A percentile compares a stretch with the other conserved stretches of the same genome.
phyloP scores from a whole-genome alignment of 176 grass and related monocot species.

The Zoysia japonica region DNA sequence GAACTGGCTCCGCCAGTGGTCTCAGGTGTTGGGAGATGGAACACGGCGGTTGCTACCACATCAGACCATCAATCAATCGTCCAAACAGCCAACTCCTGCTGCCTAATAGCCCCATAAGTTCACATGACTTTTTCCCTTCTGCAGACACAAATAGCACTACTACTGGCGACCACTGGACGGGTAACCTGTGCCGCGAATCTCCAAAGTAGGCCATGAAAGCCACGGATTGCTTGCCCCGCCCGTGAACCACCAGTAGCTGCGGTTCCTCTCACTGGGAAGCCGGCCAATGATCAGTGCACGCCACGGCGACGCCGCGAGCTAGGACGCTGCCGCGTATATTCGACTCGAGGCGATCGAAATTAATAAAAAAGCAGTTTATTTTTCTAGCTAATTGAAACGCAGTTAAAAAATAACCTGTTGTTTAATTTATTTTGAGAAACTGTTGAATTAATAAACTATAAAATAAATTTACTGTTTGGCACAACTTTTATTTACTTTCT shows the following conservation, averaged over 20 bases:
- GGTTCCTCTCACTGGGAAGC: background rate
- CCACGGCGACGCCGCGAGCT: background rate
- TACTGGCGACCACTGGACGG: background rate
- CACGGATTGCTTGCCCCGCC: background rate
- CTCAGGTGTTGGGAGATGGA: background rate
- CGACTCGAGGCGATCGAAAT: background rate
- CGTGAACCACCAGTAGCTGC: background rate
- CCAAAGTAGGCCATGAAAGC: background rate
- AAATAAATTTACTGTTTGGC: too few species aligned
- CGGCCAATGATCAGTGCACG: slow-evolving; percentile 7
- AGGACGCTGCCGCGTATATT: background rate
- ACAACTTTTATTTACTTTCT: too few species aligned
- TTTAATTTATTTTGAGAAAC: too few species aligned
- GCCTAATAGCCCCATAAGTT: too few species aligned
- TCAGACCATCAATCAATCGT: background rate
- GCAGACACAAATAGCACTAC: too few species aligned
- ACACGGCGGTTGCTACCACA: background rate
- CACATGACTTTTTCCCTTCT: too few species aligned
- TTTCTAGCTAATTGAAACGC: too few species aligned
- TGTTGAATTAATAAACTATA: too few species aligned
- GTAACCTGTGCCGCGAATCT: background rate
- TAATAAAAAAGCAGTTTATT: too few species aligned
- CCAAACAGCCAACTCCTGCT: too few species aligned
- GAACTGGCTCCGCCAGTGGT: too few species aligned
- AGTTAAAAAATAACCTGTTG: too few species aligned